A percentile compares a stretch with the other conserved stretches of the same genome.
These are phyloP conservation scores for Globisporangium apiculatum DNA, from an alignment of 352 stramenopile species.

Conservation along the genomic window DNA sequence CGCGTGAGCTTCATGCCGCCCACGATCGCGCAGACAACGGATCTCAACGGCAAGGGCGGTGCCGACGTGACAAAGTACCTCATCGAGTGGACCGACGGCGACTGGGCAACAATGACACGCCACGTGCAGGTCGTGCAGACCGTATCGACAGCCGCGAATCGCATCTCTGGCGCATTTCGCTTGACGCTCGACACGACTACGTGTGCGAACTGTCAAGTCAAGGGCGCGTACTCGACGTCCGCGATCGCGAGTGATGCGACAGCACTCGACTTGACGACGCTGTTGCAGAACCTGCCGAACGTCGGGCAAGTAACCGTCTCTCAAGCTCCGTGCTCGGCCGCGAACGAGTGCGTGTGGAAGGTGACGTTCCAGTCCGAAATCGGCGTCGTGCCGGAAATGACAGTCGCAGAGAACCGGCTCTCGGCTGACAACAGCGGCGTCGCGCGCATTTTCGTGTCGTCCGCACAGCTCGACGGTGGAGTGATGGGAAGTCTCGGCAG, in stretches of 20 bases:
- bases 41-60: conserved; percentile 84
- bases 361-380: conserved; percentile 77
- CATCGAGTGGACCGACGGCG: conserved; percentile 89
- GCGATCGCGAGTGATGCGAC: conserved; percentile 68
- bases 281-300: conserved; percentile 92
- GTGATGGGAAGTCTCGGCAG: conserved; percentile 29
- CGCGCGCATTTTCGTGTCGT: conserved; percentile 31
- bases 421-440: conserved; percentile 30
- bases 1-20: conserved; percentile 80
- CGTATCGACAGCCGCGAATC: conserved; percentile 21
- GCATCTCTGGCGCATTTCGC: conserved; percentile 60
- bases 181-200: conserved; percentile 82
- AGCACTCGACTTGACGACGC: conserved; percentile 49
- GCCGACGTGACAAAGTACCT: conserved; percentile 84
- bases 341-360: conserved; percentile 70
- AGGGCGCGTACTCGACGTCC: conserved; percentile 47
- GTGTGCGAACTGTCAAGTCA: conserved; percentile 74
- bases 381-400: conserved; percentile 39
- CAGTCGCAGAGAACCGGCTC: conserved; percentile 35
- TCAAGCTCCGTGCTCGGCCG: conserved; percentile 20
- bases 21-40: conserved; percentile 29
- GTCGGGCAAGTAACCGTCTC: conserved; percentile 86
- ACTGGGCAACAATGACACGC: conserved; percentile 55
- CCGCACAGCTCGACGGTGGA: conserved; percentile 13
- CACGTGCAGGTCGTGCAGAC: conserved; percentile 70